Base-by-base conservation (phyloP, 441 rosid species). In the Hura crepitans region DNA sequence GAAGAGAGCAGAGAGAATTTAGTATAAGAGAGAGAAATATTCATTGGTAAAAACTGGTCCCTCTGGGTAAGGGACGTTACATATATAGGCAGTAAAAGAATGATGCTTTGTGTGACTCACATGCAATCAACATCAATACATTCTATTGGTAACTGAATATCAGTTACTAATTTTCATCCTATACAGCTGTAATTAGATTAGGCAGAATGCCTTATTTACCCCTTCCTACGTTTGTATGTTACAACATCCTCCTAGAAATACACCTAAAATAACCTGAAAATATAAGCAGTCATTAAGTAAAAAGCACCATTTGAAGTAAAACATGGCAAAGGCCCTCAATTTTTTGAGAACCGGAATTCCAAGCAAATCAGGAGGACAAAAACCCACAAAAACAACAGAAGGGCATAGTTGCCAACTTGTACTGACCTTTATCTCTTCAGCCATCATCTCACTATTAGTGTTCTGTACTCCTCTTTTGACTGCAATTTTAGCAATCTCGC, bases 401-500 rank as follows among this genome's bases (percentile, higher is more conserved):
- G 6, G 7, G 2, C 18, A 56, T 28, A 28, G 17, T 30, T 20
- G 37, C 59, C 15, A 64, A 61, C 33, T 20, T 59, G 66, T n/a
- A 75, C 87, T 56, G 72, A 92, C 98, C 94, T 86, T 88, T 65
- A 95, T 77, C 79, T 95, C 97, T 81, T 90, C 90, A 22, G 95
- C 95, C 98, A 95, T 92, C 85, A 90, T 61, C 80, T 77, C 85
- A 72, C 95, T 89, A 65, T 86, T 88, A 17, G 95, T 89, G 80
- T 89, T 89, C 76, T 89, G 92, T 30, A 76, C 86, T 63, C 96
- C 97, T 84, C 96, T 95, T 89, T 92, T 95, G 65, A 92, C 89
- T 27, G 97, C 93, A 85, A 95, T 82, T 85, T 95, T 95, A 62
- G 83, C 97, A 81, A 92, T 81, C 86, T 95, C 99, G 79, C 95